A percentile compares a stretch with the other conserved stretches of the same genome.
phyloP scores from a whole-genome alignment of 1,139 yeast species.

The Wickerhamomyces sp. region DNA sequence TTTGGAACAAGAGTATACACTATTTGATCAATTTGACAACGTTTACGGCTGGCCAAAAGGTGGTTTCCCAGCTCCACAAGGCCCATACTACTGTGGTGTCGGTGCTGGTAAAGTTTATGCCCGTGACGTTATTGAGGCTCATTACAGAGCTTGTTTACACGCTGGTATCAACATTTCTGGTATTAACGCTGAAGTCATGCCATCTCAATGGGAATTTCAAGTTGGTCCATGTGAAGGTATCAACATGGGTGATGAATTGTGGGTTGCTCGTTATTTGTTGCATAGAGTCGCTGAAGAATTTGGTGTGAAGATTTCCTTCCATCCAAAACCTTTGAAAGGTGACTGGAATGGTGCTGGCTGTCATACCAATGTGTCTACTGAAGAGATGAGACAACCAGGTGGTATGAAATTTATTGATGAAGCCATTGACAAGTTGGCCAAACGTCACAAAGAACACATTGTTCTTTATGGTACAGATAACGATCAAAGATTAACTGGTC shows the following conservation, averaged over 20 bases:
- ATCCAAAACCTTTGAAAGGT: conserved; percentile 98
- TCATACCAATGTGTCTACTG: conserved; percentile 97
- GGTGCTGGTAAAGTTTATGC: conserved; percentile 98
- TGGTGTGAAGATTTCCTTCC: conserved; percentile 97
- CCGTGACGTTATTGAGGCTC: conserved; percentile 98
- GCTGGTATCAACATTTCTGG: conserved; percentile 90
- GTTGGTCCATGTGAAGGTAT: conserved; percentile 98
- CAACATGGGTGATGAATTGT: conserved; percentile 93
- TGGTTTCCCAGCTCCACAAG: conserved; percentile 99
- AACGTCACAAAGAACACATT: conserved; percentile 96
- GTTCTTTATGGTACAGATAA: conserved; percentile 93
- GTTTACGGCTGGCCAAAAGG: conserved; percentile 99
- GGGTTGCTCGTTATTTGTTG: conserved; percentile 92
- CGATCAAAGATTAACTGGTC: conserved; percentile 92
- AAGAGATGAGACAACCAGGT: conserved; percentile 86
- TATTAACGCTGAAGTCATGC: conserved; percentile 99
- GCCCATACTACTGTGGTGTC: conserved; percentile 99
- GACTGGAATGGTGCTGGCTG: conserved; percentile 99
- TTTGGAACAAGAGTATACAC: conserved; percentile 96
- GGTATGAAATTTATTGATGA: conserved; percentile 93
- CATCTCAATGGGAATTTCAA: conserved; percentile 99
- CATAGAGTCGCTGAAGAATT: conserved; percentile 97
- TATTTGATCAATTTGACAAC: conserved; percentile 84
- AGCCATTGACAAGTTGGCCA: conserved; percentile 89
- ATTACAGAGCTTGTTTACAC: conserved; percentile 94